Conservation (phyloP, 768 basidiomycete species). For the Phaffia australis region DNA sequence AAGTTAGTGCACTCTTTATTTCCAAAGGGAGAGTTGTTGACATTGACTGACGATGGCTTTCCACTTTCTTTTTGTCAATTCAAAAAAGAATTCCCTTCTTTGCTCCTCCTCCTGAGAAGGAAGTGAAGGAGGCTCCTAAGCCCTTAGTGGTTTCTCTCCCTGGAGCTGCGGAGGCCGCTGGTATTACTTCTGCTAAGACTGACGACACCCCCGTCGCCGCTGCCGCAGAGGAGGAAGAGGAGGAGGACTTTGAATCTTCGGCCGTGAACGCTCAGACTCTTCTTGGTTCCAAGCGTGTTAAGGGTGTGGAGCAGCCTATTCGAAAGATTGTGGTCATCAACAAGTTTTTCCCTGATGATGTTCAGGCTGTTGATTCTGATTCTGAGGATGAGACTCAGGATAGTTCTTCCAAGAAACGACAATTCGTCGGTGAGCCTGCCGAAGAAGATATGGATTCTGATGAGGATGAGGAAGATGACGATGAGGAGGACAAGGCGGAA, state of each 20-base stretch:
- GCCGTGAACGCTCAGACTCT: conserved; percentile 30
- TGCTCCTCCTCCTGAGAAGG: conserved; percentile 70
- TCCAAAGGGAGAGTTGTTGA: background rate
- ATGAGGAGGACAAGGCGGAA: conserved; percentile 34
- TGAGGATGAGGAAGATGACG: conserved; percentile 38
- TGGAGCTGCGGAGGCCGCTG: conserved; percentile 6
- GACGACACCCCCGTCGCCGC: conserved; percentile 12
- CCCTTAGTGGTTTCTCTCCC: conserved; percentile 30
- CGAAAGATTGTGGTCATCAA: conserved; percentile 82
- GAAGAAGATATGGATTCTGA: conserved; percentile 31
- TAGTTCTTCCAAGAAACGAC: conserved; percentile 30
- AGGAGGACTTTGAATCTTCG: conserved; percentile 48
- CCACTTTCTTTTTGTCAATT: too few species aligned
- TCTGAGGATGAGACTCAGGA: conserved; percentile 32
- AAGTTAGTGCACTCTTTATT: conserved; percentile 38
- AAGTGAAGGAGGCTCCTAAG: conserved; percentile 33
- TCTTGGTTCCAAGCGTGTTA: conserved; percentile 39
- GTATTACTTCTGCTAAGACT: background rate
- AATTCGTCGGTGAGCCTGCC: conserved; percentile 32
- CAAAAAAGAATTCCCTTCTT: conserved; percentile 75
- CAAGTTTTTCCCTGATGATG: conserved; percentile 72
- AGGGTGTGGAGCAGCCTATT: conserved; percentile 74
- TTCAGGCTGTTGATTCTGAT: conserved; percentile 36
- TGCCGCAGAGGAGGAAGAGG: conserved; percentile 36
- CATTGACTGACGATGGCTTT: background rate